These are phyloP conservation scores for Xylariaceae sp. DNA, from an alignment of 2,329 filamentous ascomycete genomes.

Conservation along the genomic window DNA sequence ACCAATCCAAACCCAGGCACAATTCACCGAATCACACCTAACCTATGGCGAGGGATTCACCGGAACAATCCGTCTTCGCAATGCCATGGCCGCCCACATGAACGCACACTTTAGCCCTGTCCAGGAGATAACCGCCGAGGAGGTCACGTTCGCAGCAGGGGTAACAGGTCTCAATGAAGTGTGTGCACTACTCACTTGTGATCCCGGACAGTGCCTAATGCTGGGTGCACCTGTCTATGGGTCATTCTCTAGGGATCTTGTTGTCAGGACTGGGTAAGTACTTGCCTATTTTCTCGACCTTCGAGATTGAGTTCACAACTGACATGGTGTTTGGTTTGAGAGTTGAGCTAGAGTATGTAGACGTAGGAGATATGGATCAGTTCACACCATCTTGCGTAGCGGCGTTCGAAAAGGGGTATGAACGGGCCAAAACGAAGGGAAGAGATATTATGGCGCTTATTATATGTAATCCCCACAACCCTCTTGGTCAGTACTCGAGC, in stretches of 20 bases:
- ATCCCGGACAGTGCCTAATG: conserved; percentile 17
- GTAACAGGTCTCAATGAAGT: conserved; percentile 23
- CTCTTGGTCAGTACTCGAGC: conserved; percentile 13
- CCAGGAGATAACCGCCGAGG: conserved; percentile 16
- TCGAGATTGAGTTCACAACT: no score
- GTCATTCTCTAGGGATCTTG: conserved; percentile 18
- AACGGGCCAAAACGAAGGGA: conserved; percentile 16
- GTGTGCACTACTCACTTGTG: conserved; percentile 20
- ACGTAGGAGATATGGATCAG: conserved; percentile 20
- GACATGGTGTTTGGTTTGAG: conserved; percentile 2
- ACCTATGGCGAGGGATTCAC: conserved; percentile 23
- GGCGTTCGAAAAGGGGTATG: conserved; percentile 18
- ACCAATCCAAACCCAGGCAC: not conserved
- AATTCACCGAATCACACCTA: conserved; percentile 15
- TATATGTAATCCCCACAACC: conserved; percentile 23
- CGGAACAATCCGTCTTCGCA: conserved; percentile 17
- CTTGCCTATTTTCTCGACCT: not conserved
- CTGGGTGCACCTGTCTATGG: conserved; percentile 21
- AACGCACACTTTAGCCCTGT: conserved; percentile 20
- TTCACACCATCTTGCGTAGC: conserved; percentile 19
- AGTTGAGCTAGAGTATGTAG: conserved; percentile 14
- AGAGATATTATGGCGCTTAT: conserved; percentile 16
- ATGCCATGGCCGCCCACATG: conserved; percentile 22
- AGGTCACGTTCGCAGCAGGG: conserved; percentile 23
- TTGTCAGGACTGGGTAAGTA: conserved; percentile 23